phyloP scores from a whole-genome alignment of 805 yeast species.

The Priceomyces fermenticarens region DNA sequence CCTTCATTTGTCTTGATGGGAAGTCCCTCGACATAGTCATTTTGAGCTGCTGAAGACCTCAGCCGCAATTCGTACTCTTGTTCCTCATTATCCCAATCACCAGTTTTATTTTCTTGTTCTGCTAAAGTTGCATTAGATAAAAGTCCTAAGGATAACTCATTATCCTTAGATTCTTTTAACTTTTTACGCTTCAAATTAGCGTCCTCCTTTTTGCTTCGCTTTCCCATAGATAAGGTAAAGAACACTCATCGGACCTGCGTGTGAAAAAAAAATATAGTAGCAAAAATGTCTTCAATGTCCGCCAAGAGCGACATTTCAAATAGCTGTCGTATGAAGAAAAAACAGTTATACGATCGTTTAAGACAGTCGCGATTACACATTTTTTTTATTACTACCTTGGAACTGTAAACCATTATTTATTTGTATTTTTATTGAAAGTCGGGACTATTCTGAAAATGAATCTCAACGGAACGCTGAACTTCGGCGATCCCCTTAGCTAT shows the following conservation, averaged over 20 bases:
- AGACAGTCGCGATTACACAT: background rate
- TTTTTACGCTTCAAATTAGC: constrained; percentile 33
- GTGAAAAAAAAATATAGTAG: no score
- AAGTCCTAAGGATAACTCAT: constrained; percentile 33
- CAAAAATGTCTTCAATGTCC: no score
- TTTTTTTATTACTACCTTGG: background rate
- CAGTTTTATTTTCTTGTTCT: constrained; percentile 14
- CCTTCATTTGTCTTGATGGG: constrained; percentile 80
- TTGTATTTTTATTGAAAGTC: background rate
- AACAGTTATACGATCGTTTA: constrained; percentile 4
- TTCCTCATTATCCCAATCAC: constrained; percentile 68
- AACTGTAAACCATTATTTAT: constrained; percentile 1
- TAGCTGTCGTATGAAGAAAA: constrained; percentile 1
- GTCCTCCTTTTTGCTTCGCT: constrained; percentile 24
- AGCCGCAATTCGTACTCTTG: constrained; percentile 78
- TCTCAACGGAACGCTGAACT: constrained; percentile 5
- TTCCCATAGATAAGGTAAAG: constrained; percentile 22
- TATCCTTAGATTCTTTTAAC: constrained; percentile 39
- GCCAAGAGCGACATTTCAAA: background rate
- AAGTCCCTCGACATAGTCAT: constrained; percentile 53
- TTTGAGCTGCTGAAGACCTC: constrained; percentile 38
- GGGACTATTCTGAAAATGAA: constrained; percentile 3
- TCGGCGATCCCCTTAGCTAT: background rate
- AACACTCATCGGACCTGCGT: no score
- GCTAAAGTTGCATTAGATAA: constrained; percentile 16